Percentiles rank a stretch among this genome's conserved stretches.
Evolutionary conservation across 345 rosid species (phyloP).

Genomic region (Linum tenue): DNA sequence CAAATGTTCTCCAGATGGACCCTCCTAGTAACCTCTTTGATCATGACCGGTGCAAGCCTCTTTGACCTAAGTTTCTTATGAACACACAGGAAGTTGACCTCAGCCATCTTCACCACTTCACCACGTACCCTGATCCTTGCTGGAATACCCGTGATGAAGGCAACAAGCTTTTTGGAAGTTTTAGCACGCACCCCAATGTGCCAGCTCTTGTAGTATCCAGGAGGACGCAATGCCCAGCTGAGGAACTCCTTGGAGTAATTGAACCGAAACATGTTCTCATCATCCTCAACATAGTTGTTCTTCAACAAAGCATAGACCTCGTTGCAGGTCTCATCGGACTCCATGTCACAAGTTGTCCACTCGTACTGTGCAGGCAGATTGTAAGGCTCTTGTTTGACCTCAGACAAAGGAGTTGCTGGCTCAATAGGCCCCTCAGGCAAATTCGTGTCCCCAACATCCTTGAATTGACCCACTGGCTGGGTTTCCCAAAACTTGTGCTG

Average conservation of each 20-base stretch:
- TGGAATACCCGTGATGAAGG: conserved; percentile 83
- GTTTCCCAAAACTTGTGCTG: conserved; percentile 90
- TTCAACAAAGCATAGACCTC: conserved; percentile 79
- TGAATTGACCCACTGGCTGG: conserved; percentile 83
- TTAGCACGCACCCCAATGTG: conserved; percentile 88
- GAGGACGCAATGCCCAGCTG: conserved; percentile 82
- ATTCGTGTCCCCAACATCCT: conserved; percentile 56
- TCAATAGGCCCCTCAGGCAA: conserved; percentile 84
- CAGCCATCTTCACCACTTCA: conserved; percentile 78
- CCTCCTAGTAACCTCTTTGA: conserved; percentile 90
- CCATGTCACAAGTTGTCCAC: conserved; percentile 85
- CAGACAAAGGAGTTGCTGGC: conserved; percentile 47
- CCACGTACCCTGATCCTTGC: conserved; percentile 76
- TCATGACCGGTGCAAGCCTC: conserved; percentile 95
- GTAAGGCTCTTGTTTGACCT: conserved; percentile 86
- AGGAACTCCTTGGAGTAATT: conserved; percentile 93
- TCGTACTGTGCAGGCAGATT: conserved; percentile 71
- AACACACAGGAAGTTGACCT: conserved; percentile 89
- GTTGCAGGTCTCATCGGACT: conserved; percentile 55
- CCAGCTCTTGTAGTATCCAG: conserved; percentile 74
- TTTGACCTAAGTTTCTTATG: conserved; percentile 92
- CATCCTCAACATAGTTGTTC: conserved; percentile 87
- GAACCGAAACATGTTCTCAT: conserved; percentile 94
- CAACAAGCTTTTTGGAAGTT: conserved; percentile 72
- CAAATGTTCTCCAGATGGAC: conserved; percentile 86